Evolutionary conservation across 305 asterid species (phyloP).

Genomic region (Euphrasia arctica): DNA sequence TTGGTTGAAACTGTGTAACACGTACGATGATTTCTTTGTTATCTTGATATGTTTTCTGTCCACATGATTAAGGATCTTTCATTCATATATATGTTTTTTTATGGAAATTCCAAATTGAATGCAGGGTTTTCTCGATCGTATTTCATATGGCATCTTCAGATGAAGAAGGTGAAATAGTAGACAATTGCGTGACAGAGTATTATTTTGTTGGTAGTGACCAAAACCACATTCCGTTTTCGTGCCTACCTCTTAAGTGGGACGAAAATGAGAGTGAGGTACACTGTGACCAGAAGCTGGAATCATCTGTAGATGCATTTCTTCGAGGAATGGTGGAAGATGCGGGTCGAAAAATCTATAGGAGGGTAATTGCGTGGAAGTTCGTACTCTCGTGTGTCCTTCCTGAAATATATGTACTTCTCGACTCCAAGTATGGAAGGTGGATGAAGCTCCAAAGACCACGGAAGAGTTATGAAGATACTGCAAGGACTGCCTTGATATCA

Average conservation of each 20-base stretch:
- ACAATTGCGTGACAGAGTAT: constrained; percentile 39
- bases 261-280: constrained; percentile 23
- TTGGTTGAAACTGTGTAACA: not conserved
- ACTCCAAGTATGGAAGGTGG: constrained; percentile 44
- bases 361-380: constrained; percentile 60
- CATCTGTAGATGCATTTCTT: constrained; percentile 32
- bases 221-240: constrained; percentile 42
- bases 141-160: constrained; percentile 46
- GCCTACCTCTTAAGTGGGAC: constrained; percentile 48
- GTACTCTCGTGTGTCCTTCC: constrained; percentile 47
- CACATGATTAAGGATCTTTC: not conserved
- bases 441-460: constrained; percentile 53
- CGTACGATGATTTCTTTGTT: not conserved
- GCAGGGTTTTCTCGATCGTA: constrained; percentile 9
- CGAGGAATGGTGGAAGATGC: constrained; percentile 44
- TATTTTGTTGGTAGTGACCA: constrained; percentile 34
- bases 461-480: constrained; percentile 36
- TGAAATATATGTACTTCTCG: constrained; percentile 44
- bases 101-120: constrained; percentile 5
- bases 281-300: constrained; percentile 14
- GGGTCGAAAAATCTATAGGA: constrained; percentile 35
- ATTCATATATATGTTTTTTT: not conserved
- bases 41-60: not conserved
- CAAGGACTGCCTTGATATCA: constrained; percentile 40
- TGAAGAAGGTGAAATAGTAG: constrained; percentile 66